Percentiles rank a stretch among this genome's conserved stretches.
These are phyloP conservation scores for Cercospora citrullina DNA, from an alignment of 2,329 filamentous ascomycete species.

Conservation along the genomic window DNA sequence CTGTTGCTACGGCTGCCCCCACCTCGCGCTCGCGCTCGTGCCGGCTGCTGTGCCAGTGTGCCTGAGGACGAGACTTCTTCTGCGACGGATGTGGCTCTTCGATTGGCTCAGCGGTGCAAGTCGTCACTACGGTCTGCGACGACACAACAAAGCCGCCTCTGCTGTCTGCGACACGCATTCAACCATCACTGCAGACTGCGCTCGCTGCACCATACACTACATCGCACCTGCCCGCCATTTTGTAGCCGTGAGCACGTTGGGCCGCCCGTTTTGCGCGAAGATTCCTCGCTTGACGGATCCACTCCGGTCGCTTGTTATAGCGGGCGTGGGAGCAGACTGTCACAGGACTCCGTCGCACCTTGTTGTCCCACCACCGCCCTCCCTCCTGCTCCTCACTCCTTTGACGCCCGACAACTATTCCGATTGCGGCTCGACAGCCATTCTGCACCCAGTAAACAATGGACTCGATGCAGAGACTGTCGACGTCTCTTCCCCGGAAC, in stretches of 20 bases:
- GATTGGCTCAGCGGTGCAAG: not conserved
- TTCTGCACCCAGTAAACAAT: slow-evolving; percentile 42
- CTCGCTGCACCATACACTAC: not conserved
- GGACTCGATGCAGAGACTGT: slow-evolving; percentile 66
- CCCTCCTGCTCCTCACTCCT: slow-evolving; percentile 9
- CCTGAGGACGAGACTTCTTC: not conserved
- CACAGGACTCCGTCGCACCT: slow-evolving; percentile 12
- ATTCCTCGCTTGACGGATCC: slow-evolving; percentile 4
- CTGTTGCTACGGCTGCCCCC: not conserved
- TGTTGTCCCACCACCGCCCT: slow-evolving; percentile 8
- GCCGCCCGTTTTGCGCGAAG: slow-evolving; percentile 1
- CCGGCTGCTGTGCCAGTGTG: not conserved
- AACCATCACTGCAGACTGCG: not conserved
- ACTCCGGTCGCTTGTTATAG: not conserved
- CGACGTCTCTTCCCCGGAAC: slow-evolving; percentile 57
- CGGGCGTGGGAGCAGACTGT: not conserved
- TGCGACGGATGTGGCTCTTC: not conserved
- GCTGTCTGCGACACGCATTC: not conserved
- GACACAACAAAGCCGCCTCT: not conserved
- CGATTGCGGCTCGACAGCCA: slow-evolving; percentile 2
- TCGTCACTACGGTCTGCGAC: not conserved
- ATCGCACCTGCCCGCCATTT: not conserved
- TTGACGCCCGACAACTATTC: slow-evolving; percentile 1
- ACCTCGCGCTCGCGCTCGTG: not conserved
- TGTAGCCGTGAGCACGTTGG: not conserved